Evolutionary conservation across 768 basidiomycete species (phyloP), one percentile per base, ranked within the genome.

Genomic region (Kwoniella shandongensis): DNA sequence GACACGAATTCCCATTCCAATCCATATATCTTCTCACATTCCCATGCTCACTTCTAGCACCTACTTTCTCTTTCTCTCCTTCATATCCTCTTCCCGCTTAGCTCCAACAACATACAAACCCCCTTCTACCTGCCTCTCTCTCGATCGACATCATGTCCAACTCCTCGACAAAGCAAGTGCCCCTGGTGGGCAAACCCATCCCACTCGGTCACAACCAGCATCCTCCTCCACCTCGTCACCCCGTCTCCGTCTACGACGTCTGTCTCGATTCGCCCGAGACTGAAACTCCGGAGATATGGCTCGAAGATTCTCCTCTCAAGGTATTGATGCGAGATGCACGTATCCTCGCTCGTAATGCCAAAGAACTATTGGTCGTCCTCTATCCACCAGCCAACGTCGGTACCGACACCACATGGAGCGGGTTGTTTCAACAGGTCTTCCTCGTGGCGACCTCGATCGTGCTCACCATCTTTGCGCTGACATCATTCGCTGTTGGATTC

Each of bases 211-310:
- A n/a, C n/a, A n/a, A n/a, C n/a, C n/a, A n/a, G n/a, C n/a, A n/a
- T n/a, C n/a, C n/a, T n/a, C 32, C 32, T 13, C 6, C 32, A 32
- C 32, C 32, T 32, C 32, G 32, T 32, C 32, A 32, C 32, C 32
- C 32, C 32, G 32, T 32, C 32, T 6, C 13, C 32, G 54, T 55
- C 38, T 56, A 56, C 54, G 54, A 56, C 25, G 54, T 56, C 15
- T 25, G 30, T 26, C 48, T 49, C 2, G 29, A 49, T 23, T 25
- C 47, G 17, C 54, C 54, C 4, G 15, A 48, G n/a, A 23, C 48
- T 30, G 39, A 27, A 2, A 56, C 54, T 2, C 54, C 54, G 25
- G 15, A 48, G 13, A 44, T 48, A 15, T 56, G 42, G 30, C 35
- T 40, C 12, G 39, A 46, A 7, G 54, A 56, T 23, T 29, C 27